These are phyloP conservation scores for Picea glauca DNA, from an alignment of 75 land plant species.

Conservation along the genomic window DNA sequence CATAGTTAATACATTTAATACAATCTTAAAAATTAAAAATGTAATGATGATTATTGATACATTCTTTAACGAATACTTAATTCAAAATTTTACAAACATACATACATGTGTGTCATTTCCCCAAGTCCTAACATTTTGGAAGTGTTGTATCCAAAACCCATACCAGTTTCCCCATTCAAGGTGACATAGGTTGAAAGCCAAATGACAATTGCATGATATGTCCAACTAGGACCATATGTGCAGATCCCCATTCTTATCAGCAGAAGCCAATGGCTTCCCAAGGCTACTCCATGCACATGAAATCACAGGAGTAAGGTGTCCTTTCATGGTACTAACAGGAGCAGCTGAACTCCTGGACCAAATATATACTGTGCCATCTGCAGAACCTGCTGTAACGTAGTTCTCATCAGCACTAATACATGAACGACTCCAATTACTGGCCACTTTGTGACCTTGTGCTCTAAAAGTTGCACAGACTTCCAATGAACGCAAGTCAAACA, in stretches of 20 bases:
- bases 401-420: conserved; percentile 88
- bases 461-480: conserved; percentile 79
- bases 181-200: too few relatives aligned
- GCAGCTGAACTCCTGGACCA: conserved; percentile 64
- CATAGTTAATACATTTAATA: too few relatives aligned
- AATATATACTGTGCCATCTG: conserved; percentile 77
- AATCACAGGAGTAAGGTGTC: conserved; percentile 67
- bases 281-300: conserved; percentile 89
- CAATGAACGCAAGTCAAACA: conserved; percentile 80
- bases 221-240: conserved; percentile 64
- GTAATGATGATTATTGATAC: too few relatives aligned
- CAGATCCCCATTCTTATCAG: conserved; percentile 77
- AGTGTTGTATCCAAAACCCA: too few relatives aligned
- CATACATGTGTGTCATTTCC: too few relatives aligned
- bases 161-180: too few relatives aligned
- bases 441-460: conserved; percentile 63
- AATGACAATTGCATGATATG: too few relatives aligned
- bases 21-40: too few relatives aligned
- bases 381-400: conserved; percentile 85
- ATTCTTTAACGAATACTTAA: too few relatives aligned
- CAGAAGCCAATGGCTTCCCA: conserved; percentile 72
- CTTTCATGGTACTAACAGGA: conserved; percentile 54
- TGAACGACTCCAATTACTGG: conserved; percentile 90
- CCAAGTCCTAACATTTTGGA: too few relatives aligned
- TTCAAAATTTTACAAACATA: too few relatives aligned